Percentiles rank a stretch among this genome's conserved stretches.
Conservation (phyloP, 768 basidiomycete species). For the Rhizopogon sp. region DNA sequence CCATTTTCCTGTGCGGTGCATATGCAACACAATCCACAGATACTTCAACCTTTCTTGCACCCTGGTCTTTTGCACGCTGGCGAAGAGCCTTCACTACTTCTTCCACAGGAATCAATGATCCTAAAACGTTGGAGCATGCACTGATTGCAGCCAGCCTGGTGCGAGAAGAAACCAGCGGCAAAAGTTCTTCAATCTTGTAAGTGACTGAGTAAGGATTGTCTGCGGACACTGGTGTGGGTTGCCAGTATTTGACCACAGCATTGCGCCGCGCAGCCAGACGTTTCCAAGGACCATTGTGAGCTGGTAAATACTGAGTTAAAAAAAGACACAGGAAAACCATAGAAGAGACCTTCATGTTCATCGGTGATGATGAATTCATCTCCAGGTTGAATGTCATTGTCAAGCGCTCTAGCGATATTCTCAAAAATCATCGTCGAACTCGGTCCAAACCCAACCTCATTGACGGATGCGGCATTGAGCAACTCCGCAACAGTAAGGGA, state of each 20-base stretch:
- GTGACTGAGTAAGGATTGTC: constrained; percentile 65
- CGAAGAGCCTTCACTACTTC: constrained; percentile 49
- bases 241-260: constrained; percentile 57
- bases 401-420: constrained; percentile 62
- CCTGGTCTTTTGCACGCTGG: constrained; percentile 43
- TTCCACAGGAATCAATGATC: constrained; percentile 58
- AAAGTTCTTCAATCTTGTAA: constrained; percentile 48
- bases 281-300: constrained; percentile 77
- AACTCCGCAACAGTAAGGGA: constrained; percentile 49
- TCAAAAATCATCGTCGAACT: constrained; percentile 67
- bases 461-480: constrained; percentile 56
- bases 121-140: constrained; percentile 73
- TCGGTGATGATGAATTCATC: constrained; percentile 78
- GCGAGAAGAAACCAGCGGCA: constrained; percentile 56
- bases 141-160: constrained; percentile 73
- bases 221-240: constrained; percentile 37
- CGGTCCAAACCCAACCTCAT: constrained; percentile 63
- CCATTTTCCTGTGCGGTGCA: constrained; percentile 66
- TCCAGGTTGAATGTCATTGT: constrained; percentile 44
- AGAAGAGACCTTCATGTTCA: constrained; percentile 66
- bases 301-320: constrained; percentile 26
- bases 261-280: constrained; percentile 56
- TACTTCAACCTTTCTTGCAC: constrained; percentile 58
- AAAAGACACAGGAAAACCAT: not conserved
- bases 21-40: constrained; percentile 77